Conservation (phyloP, 805 yeast genomes). For the Starmerella potacharoeniae region DNA sequence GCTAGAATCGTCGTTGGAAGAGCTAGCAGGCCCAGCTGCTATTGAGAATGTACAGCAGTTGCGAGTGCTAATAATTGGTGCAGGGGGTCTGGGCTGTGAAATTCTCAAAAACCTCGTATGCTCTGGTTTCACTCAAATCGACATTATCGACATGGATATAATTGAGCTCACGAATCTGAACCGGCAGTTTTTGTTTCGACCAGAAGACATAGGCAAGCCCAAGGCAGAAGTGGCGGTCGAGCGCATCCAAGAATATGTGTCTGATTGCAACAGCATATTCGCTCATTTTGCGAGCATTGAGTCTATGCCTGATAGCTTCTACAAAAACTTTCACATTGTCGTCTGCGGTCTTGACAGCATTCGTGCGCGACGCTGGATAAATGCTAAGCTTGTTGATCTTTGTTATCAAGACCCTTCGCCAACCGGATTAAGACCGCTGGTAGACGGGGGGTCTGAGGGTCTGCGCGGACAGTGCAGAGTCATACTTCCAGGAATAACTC, state of each 20-base stretch:
- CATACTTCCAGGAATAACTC: conserved; percentile 70
- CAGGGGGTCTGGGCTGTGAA: conserved; percentile 80
- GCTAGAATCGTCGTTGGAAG: background rate
- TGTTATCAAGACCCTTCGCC: conserved; percentile 41
- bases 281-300: conserved; percentile 59
- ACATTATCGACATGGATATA: conserved; percentile 73
- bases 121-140: conserved; percentile 53
- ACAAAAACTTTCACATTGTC: conserved; percentile 55
- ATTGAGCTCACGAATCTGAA: conserved; percentile 67
- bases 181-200: conserved; percentile 61
- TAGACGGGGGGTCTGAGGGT: conserved; percentile 96
- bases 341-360: conserved; percentile 84
- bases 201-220: conserved; percentile 48
- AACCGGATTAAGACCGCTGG: conserved; percentile 47
- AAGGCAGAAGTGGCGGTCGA: conserved; percentile 58
- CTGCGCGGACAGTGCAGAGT: conserved; percentile 84
- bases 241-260: conserved; percentile 32
- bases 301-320: conserved; percentile 50
- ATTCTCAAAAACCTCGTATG: conserved; percentile 59
- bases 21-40: background rate
- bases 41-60: conserved; percentile 4
- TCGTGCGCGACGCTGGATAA: conserved; percentile 86
- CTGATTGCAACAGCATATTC: background rate
- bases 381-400: conserved; percentile 51
- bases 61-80: conserved; percentile 41